These are phyloP conservation scores for Boletus bicolor DNA, from an alignment of 768 basidiomycete genomes.

Conservation along the genomic window DNA sequence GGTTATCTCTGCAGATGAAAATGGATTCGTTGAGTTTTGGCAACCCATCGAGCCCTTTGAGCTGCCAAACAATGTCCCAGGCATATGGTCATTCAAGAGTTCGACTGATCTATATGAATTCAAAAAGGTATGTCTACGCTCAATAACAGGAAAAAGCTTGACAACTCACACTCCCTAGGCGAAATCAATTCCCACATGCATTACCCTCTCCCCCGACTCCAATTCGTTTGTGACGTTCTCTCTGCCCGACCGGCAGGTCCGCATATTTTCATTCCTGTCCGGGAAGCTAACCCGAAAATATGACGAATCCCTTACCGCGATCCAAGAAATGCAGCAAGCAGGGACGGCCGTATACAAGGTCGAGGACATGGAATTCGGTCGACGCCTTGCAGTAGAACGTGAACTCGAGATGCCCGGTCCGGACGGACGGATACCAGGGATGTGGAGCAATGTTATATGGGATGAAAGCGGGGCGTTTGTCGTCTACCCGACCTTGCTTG, in stretches of 20 bases:
- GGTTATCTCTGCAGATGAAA: conserved; percentile 92
- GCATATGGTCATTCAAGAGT: conserved; percentile 88
- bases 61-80: conserved; percentile 69
- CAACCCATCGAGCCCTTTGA: conserved; percentile 86
- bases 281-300: conserved; percentile 92
- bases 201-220: conserved; percentile 87
- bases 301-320: conserved; percentile 88
- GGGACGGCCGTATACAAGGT: conserved; percentile 89
- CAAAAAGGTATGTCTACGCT: conserved; percentile 69
- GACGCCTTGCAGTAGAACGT: conserved; percentile 87
- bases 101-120: conserved; percentile 95
- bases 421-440: conserved; percentile 67
- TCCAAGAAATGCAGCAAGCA: conserved; percentile 99
- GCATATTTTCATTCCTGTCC: conserved; percentile 86
- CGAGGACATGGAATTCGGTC: conserved; percentile 99
- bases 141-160: background rate
- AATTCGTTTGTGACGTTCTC: conserved; percentile 93
- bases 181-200: conserved; percentile 87
- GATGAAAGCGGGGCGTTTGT: conserved; percentile 96
- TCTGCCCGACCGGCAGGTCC: conserved; percentile 88
- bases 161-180: conserved; percentile 45
- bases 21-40: conserved; percentile 97
- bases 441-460: conserved; percentile 92
- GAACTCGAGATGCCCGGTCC: conserved; percentile 84
- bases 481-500: conserved; percentile 88